Evolutionary conservation across 805 yeast species (phyloP), one percentile per base, ranked within the genome.

Genomic region (Pichia scutulata): DNA sequence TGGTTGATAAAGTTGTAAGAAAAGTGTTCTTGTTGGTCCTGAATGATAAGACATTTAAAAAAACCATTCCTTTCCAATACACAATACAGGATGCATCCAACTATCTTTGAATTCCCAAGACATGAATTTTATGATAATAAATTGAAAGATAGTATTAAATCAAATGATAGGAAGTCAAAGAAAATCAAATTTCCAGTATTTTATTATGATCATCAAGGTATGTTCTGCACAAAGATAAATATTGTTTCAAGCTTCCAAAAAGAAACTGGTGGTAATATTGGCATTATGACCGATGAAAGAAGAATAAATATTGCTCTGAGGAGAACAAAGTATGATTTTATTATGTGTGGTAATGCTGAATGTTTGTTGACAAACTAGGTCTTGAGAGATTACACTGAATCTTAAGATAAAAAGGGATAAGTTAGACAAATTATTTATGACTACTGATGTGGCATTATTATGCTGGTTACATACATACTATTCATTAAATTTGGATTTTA

Each of bases 81-180:
- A 1, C 98, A 90, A 63, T 90, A 90, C 63, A 90, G 98, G 70
- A 90, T 92, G 99, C 95, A 93, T 64, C 96, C 98, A 0, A 81
- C 74, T 4, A 92, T 92, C 39, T 85, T 97, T 37, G 69, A 60
- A 46, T 93, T 93, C 64, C 97, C 99, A 0, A 84, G 96, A 43
- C 62, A 68, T 12, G 82, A 83, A 59, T 92, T 92, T 61, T 92
- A 92, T 61, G 64, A 78, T 12, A 82, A 86, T 2, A 72, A 74
- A 51, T 73, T 92, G 52, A 70, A 76, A 42, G 93, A 89, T 65
- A 89, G 89, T 58, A 74, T 83, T 22, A 71, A 77, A 5, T 76
- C 66, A 0, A 74, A 67, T 26, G 76, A 80, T 43, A 72, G 85
- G 54, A 51, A 53, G 16, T 64, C 73, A 60, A 73, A 70, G 3